Evolutionary conservation across 495 filamentous ascomycete species (phyloP).

Genomic region (Aspergillus egyptiacus): DNA sequence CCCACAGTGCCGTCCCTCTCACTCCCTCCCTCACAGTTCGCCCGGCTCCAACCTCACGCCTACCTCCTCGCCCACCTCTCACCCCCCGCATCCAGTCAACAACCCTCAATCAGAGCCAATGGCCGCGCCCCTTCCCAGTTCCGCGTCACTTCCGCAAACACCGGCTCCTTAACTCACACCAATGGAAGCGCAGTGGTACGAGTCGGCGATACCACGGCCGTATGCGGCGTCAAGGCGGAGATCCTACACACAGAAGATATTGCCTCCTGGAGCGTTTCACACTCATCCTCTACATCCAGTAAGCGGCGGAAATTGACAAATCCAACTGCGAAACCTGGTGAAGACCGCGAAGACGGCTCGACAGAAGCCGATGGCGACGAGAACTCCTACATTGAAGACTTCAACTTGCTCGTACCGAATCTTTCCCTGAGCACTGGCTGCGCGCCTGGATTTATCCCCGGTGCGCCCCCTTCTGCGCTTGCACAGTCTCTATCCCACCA

Average conservation of each 20-base stretch:
- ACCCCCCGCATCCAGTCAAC: slow-evolving; percentile 45
- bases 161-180: slow-evolving; percentile 74
- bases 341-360: slow-evolving; percentile 11
- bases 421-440: slow-evolving; percentile 85
- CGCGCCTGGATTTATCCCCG: slow-evolving; percentile 76
- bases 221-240: slow-evolving; percentile 86
- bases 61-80: slow-evolving; percentile 86
- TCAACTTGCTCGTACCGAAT: slow-evolving; percentile 84
- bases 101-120: slow-evolving; percentile 66
- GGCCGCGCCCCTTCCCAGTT: slow-evolving; percentile 64
- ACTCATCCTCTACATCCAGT: slow-evolving; percentile 23
- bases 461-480: slow-evolving; percentile 68
- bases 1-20: slow-evolving; percentile 47
- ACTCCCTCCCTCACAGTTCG: slow-evolving; percentile 76
- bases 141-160: slow-evolving; percentile 65
- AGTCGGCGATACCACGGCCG: slow-evolving; percentile 80
- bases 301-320: slow-evolving; percentile 31
- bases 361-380: slow-evolving; percentile 28
- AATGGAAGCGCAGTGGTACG: slow-evolving; percentile 85
- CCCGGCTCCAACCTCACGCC: slow-evolving; percentile 79
- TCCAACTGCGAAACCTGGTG: slow-evolving; percentile 14
- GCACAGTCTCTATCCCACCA: slow-evolving; percentile 80
- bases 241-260: slow-evolving; percentile 67
- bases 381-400: slow-evolving; percentile 48
- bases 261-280: slow-evolving; percentile 52